Evolutionary conservation across 2,329 filamentous ascomycete species (phyloP).

Genomic region (Cladosporium velox): DNA sequence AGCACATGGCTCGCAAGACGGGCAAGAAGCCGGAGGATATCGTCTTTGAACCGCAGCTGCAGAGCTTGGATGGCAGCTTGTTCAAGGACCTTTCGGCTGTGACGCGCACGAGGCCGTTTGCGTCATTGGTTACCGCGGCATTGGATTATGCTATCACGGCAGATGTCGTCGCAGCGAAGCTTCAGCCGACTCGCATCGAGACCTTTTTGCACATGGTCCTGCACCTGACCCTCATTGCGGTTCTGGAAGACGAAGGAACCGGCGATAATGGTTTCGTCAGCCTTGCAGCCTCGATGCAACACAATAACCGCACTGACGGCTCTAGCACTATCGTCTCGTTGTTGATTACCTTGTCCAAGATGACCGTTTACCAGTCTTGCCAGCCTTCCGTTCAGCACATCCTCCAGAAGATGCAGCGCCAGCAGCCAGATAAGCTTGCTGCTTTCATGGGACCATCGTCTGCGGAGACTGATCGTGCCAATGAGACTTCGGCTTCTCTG

Average conservation of each 20-base stretch:
- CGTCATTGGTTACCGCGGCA: slow-evolving; percentile 85
- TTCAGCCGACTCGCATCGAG: slow-evolving; percentile 82
- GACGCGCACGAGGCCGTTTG: slow-evolving; percentile 81
- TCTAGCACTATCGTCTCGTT: slow-evolving; percentile 50
- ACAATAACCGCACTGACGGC: slow-evolving; percentile 1
- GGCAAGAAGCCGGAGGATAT: slow-evolving; percentile 80
- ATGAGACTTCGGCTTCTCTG: slow-evolving; percentile 73
- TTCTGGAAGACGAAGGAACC: slow-evolving; percentile 59
- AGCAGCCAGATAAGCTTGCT: slow-evolving; percentile 72
- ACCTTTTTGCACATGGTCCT: slow-evolving; percentile 89
- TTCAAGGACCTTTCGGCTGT: slow-evolving; percentile 78
- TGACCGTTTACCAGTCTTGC: slow-evolving; percentile 77
- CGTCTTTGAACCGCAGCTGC: slow-evolving; percentile 85
- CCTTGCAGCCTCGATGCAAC: slow-evolving; percentile 27
- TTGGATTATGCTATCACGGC: slow-evolving; percentile 77
- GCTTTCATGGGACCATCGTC: slow-evolving; percentile 61
- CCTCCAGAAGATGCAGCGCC: slow-evolving; percentile 81
- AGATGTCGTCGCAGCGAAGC: slow-evolving; percentile 66
- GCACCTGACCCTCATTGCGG: slow-evolving; percentile 81
- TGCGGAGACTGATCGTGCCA: slow-evolving; percentile 74
- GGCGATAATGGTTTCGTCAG: slow-evolving; percentile 29
- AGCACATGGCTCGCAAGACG: slow-evolving; percentile 82
- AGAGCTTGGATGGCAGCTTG: slow-evolving; percentile 71
- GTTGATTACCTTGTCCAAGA: slow-evolving; percentile 52
- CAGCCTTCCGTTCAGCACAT: slow-evolving; percentile 83